Percentiles rank a stretch among this genome's conserved stretches.
Conservation (phyloP, 768 basidiomycete genomes). For the Pleurotus djamor region DNA sequence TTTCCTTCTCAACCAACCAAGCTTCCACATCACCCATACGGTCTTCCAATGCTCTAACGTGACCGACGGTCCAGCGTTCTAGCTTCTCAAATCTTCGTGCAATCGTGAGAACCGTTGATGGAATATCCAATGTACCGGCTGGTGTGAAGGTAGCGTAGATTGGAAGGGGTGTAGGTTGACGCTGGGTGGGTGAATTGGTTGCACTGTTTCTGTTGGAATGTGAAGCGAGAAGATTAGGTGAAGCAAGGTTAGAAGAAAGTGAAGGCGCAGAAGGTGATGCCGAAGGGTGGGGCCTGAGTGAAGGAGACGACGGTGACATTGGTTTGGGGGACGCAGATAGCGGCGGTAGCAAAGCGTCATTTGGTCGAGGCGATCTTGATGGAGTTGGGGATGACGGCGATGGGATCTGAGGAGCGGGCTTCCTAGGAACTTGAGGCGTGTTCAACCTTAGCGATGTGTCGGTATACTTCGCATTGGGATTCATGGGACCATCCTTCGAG, state of each 20-base stretch:
- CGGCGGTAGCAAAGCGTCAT: conserved; percentile 23
- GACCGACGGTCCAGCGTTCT: conserved; percentile 87
- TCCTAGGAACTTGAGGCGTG: conserved; percentile 43
- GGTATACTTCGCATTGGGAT: conserved; percentile 44
- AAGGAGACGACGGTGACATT: conserved; percentile 56
- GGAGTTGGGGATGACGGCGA: conserved; percentile 69
- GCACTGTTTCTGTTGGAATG: background rate
- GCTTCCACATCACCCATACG: conserved; percentile 91
- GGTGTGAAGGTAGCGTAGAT: conserved; percentile 75
- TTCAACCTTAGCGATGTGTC: conserved; percentile 58
- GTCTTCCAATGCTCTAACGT: conserved; percentile 87
- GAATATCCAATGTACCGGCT: conserved; percentile 72
- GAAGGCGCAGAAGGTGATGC: conserved; percentile 26
- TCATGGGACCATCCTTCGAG: conserved; percentile 55
- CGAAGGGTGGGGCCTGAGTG: conserved; percentile 37
- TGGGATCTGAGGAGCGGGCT: conserved; percentile 44
- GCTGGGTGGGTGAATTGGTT: background rate
- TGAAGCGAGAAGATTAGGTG: conserved; percentile 27
- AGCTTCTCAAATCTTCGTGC: conserved; percentile 86
- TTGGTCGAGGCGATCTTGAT: conserved; percentile 23
- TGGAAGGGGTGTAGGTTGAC: conserved; percentile 28
- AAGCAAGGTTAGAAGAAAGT: conserved; percentile 51
- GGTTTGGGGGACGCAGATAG: conserved; percentile 48
- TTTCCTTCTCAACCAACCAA: conserved; percentile 86
- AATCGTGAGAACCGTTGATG: conserved; percentile 70